Evolutionary conservation across 495 filamentous ascomycete genomes (phyloP).

Genomic region (Amorphotheca resinae): DNA sequence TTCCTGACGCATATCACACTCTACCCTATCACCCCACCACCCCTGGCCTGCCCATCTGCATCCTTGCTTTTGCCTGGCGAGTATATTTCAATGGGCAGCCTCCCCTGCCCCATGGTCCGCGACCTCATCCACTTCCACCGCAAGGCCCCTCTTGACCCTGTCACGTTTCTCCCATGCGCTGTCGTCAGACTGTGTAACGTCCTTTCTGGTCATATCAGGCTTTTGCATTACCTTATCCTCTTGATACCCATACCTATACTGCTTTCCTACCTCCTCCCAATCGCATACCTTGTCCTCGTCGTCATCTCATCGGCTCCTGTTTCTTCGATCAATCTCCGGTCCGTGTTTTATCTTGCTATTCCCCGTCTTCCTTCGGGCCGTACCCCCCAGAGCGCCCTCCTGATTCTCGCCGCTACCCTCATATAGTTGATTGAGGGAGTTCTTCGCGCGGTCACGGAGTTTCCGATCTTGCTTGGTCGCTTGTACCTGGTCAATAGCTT

Average conservation of each 20-base stretch:
- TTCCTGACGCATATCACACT: neutral
- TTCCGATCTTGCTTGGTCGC: slow-evolving; percentile 18
- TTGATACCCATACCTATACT: too few species aligned
- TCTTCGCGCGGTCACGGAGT: slow-evolving; percentile 12
- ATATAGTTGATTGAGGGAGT: slow-evolving; percentile 4
- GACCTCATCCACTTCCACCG: slow-evolving; percentile 1
- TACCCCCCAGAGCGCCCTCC: slow-evolving; percentile 13
- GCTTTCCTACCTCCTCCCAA: too few species aligned
- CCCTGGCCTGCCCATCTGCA: neutral
- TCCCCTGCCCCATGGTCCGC: neutral
- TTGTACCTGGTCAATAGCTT: slow-evolving; percentile 12
- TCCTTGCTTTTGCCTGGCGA: neutral
- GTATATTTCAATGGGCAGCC: neutral
- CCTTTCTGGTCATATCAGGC: slow-evolving; percentile 1
- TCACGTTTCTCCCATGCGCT: slow-evolving; percentile 21
- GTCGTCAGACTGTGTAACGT: slow-evolving; percentile 4
- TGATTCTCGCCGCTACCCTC: slow-evolving; percentile 19
- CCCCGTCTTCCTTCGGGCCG: slow-evolving; percentile 2
- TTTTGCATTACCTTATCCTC: too few species aligned
- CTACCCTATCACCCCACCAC: neutral
- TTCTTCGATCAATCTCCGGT: slow-evolving; percentile 4
- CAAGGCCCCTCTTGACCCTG: slow-evolving; percentile 12
- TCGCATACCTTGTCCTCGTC: too few species aligned
- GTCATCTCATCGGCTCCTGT: slow-evolving; percentile 8
- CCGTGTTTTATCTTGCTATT: neutral